Evolutionary conservation across 2,329 filamentous ascomycete genomes (phyloP).

Genomic region (Diplodia scrobiculata): DNA sequence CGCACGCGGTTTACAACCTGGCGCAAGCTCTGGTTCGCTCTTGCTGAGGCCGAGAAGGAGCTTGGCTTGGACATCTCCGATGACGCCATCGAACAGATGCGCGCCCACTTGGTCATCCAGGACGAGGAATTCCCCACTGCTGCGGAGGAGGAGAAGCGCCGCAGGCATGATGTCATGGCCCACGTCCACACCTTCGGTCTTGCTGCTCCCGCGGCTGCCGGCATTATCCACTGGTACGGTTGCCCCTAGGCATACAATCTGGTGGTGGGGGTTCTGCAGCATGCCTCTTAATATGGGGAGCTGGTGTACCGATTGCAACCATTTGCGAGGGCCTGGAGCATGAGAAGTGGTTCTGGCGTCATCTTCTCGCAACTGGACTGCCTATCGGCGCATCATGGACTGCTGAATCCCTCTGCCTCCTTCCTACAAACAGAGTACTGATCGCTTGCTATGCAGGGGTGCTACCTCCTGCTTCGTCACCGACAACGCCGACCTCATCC

Average conservation of each 20-base stretch:
- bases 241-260: constrained; percentile 43
- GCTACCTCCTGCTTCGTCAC: constrained; percentile 67
- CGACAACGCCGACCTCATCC: constrained; percentile 77
- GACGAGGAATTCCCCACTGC: constrained; percentile 54
- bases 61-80: constrained; percentile 75
- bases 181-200: constrained; percentile 72
- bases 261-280: neutral
- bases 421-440: neutral
- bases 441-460: constrained; percentile 30
- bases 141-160: constrained; percentile 52
- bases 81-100: constrained; percentile 57
- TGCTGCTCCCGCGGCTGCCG: constrained; percentile 73
- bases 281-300: too few species aligned
- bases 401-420: neutral
- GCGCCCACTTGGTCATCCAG: constrained; percentile 49
- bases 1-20: constrained; percentile 75
- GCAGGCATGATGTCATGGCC: constrained; percentile 67
- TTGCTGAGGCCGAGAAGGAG: constrained; percentile 80
- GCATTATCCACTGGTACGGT: constrained; percentile 70
- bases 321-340: neutral
- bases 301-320: too few species aligned
- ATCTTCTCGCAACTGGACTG: neutral
- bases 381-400: neutral
- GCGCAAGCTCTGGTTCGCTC: constrained; percentile 82
- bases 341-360: neutral